Evolutionary conservation across 805 yeast species (phyloP).

Genomic region (Saccharomyces eubayanus): DNA sequence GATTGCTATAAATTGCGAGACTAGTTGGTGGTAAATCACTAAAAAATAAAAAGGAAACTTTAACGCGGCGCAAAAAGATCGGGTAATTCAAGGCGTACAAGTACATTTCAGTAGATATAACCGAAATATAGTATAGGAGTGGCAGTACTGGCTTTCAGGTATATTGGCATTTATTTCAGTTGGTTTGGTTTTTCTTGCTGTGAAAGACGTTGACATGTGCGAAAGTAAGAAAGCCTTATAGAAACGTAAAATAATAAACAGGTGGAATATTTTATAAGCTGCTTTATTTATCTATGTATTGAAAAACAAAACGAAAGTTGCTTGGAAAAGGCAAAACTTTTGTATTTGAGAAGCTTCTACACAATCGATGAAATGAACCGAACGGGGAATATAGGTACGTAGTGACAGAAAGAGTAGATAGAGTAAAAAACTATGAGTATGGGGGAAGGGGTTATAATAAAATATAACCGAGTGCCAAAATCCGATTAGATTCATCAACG

Average conservation of each 20-base stretch:
- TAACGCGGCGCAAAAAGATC: background rate
- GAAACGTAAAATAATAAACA: background rate
- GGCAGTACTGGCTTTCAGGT: background rate
- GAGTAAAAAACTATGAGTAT: background rate
- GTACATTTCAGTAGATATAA: background rate
- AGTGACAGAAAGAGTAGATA: background rate
- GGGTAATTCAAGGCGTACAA: background rate
- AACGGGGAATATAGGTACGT: background rate
- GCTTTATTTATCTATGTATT: background rate
- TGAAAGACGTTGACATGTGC: background rate
- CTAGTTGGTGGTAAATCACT: background rate
- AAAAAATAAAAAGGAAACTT: background rate
- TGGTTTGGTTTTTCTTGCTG: background rate
- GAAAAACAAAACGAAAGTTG: background rate
- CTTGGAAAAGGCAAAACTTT: background rate
- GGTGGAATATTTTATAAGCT: background rate
- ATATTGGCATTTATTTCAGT: background rate
- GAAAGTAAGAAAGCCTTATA: background rate
- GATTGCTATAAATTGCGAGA: background rate
- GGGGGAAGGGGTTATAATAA: background rate
- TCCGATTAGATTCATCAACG: conserved; percentile 10
- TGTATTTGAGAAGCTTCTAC: background rate
- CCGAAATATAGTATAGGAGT: background rate
- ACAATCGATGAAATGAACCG: background rate
- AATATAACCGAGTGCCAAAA: conserved; percentile 14